A percentile compares a stretch with the other conserved stretches of the same genome.
phyloP scores from a whole-genome alignment of 257 asterid species.

The Craterostigma plantagineum region DNA sequence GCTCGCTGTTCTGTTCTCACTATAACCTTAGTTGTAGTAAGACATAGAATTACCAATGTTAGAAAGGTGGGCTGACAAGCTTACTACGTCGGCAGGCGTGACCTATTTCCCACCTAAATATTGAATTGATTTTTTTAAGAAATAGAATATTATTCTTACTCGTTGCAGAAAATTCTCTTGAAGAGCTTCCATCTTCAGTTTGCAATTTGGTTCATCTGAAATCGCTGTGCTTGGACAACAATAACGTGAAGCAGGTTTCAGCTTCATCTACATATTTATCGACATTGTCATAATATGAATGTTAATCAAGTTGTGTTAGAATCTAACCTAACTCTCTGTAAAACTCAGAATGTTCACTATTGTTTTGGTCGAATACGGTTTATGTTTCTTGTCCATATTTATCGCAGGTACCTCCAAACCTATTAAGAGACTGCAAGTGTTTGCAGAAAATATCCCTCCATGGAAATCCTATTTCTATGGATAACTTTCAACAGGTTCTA shows the following conservation, averaged over 20 bases:
- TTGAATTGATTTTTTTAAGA: too few species aligned
- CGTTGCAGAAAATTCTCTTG: conserved; percentile 60
- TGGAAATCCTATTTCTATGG: conserved; percentile 89
- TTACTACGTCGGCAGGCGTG: too few species aligned
- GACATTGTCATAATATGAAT: too few species aligned
- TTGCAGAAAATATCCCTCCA: conserved; percentile 79
- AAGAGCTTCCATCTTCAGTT: conserved; percentile 73
- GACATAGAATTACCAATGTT: too few species aligned
- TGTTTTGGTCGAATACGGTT: too few species aligned
- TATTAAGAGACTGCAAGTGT: conserved; percentile 68
- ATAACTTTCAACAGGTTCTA: conserved; percentile 68
- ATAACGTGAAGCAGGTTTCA: conserved; percentile 65
- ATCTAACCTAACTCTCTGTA: too few species aligned
- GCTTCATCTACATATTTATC: not conserved
- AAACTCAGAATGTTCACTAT: too few species aligned
- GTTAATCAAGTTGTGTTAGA: too few species aligned
- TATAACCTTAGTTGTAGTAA: too few species aligned
- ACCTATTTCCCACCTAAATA: too few species aligned
- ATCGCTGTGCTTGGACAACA: conserved; percentile 70
- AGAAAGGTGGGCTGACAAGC: too few species aligned
- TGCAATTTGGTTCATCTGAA: conserved; percentile 80
- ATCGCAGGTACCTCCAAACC: conserved; percentile 64
- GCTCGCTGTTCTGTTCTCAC: not conserved
- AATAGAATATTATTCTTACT: not conserved
- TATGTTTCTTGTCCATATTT: too few species aligned